Evolutionary conservation across 192 early-diverging fungal genomes (phyloP).

Genomic region (Geranomyces variabilis): DNA sequence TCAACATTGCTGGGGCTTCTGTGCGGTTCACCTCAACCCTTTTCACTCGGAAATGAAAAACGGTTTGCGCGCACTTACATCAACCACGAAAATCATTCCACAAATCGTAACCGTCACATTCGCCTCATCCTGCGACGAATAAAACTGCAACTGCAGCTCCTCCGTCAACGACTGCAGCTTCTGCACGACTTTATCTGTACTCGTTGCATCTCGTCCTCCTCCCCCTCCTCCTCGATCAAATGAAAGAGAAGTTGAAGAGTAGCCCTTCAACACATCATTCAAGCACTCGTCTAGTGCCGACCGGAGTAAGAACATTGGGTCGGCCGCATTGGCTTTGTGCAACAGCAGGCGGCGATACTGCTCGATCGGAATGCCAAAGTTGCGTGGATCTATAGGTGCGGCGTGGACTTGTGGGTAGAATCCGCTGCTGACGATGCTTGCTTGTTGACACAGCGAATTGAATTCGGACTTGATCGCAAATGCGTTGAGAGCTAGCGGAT

Average conservation of each 20-base stretch:
- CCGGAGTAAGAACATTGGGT: neutral
- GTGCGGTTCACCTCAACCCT: too few species aligned
- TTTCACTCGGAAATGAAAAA: neutral
- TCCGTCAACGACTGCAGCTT: conserved; percentile 15
- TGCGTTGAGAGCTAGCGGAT: conserved; percentile 5
- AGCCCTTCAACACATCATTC: neutral
- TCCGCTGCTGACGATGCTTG: neutral
- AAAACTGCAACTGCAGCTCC: conserved; percentile 18
- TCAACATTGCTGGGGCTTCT: too few species aligned
- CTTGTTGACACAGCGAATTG: neutral
- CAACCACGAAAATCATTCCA: conserved; percentile 24
- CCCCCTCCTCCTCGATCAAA: too few species aligned
- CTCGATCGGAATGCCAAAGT: neutral
- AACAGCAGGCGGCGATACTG: conserved; percentile 1
- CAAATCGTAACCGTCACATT: conserved; percentile 14
- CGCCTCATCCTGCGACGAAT: conserved; percentile 6
- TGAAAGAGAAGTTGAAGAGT: neutral
- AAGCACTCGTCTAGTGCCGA: conserved; percentile 4
- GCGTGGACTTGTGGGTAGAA: neutral
- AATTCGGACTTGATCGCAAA: conserved; percentile 4
- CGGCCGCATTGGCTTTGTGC: neutral
- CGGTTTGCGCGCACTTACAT: conserved; percentile 23
- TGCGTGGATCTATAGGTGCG: neutral
- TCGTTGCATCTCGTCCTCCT: neutral
- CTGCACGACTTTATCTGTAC: neutral